phyloP scores from a whole-genome alignment of 2,329 filamentous ascomycete genomes.

The Cladophialophora carrionii region DNA sequence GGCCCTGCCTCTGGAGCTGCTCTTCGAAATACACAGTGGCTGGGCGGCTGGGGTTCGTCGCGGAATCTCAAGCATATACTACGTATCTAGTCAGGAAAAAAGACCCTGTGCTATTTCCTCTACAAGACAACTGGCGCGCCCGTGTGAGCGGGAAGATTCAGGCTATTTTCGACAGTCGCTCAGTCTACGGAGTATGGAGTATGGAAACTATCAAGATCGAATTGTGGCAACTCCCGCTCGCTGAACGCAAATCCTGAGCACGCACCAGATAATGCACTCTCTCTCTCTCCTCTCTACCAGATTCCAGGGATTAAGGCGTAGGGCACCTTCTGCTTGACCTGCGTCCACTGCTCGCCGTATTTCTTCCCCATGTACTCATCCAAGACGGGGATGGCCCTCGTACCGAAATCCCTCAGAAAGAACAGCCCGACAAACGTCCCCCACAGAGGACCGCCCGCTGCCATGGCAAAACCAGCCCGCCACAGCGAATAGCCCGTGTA shows the following conservation, averaged over 20 bases:
- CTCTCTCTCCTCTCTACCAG: slow-evolving; percentile 38
- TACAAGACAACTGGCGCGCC: background rate
- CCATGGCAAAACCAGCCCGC: slow-evolving; percentile 55
- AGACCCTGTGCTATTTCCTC: background rate
- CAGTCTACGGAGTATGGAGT: background rate
- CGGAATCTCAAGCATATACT: background rate
- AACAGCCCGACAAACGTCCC: slow-evolving; percentile 43
- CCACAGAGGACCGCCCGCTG: slow-evolving; percentile 51
- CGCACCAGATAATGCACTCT: background rate
- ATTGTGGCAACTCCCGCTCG: background rate
- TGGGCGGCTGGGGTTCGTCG: background rate
- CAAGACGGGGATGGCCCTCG: slow-evolving; percentile 52
- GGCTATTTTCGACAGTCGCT: background rate
- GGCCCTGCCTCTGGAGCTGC: no score
- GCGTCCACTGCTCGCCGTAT: slow-evolving; percentile 45
- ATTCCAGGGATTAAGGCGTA: slow-evolving; percentile 47
- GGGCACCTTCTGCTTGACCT: slow-evolving; percentile 46
- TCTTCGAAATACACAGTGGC: background rate
- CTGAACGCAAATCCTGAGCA: slow-evolving; percentile 8
- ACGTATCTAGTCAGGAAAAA: background rate
- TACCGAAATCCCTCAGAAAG: slow-evolving; percentile 53
- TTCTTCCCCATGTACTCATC: slow-evolving; percentile 52
- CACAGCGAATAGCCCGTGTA: slow-evolving; percentile 59
- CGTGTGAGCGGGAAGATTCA: background rate
- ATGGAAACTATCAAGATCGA: background rate